Evolutionary conservation across 495 filamentous ascomycete genomes (phyloP).

Genomic region (Aspergillus saccharolyticus): DNA sequence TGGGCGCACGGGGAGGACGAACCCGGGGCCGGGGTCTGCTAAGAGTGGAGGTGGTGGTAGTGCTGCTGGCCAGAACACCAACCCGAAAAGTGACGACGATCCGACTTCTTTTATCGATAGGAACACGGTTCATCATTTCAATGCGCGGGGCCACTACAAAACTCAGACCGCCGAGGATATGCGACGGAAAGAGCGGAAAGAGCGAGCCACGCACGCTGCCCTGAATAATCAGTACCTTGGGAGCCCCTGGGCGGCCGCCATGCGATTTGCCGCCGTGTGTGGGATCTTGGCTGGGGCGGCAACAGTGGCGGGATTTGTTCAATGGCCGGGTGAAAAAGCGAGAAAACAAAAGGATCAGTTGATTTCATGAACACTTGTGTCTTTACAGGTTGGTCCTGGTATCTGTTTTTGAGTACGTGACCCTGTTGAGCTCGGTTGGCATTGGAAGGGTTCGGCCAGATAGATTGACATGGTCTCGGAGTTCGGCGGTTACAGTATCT

Average conservation of each 20-base stretch:
- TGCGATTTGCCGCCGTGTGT: constrained; percentile 43
- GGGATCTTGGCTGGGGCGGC: constrained; percentile 31
- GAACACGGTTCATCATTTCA: constrained; percentile 58
- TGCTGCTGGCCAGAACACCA: neutral
- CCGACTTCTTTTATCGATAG: constrained; percentile 41
- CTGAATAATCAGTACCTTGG: constrained; percentile 27
- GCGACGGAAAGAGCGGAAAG: constrained; percentile 38
- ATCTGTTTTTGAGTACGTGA: neutral
- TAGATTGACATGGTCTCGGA: neutral
- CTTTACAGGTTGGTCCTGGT: neutral
- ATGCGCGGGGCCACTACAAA: constrained; percentile 62
- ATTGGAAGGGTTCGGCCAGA: neutral
- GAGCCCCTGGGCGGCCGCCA: constrained; percentile 30
- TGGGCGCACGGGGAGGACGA: constrained; percentile 19
- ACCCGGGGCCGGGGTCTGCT: constrained; percentile 1
- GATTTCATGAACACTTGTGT: neutral
- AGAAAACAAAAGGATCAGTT: neutral
- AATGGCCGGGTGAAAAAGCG: constrained; percentile 9
- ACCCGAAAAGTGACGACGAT: constrained; percentile 29
- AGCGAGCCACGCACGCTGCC: constrained; percentile 18
- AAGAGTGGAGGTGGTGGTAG: constrained; percentile 26
- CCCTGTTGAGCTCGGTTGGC: neutral
- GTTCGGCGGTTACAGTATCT: neutral
- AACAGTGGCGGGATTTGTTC: constrained; percentile 20
- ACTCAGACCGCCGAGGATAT: constrained; percentile 60